Conservation (phyloP, 176 grass and related monocot genomes). For the Zea mays region Zm-B73-REFERENCE-NAM-5.0 NC_050096.1:195910501-195911000, state of each 20-base stretch:
- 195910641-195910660: not conserved
- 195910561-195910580: too few relatives aligned
- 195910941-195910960: too few relatives aligned
- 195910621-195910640: too few relatives aligned
- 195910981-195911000: not conserved
- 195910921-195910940: not conserved
- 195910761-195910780: not conserved
- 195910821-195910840: not conserved
- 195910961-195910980: too few relatives aligned
- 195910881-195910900: not conserved
- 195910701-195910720: not conserved
- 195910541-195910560: too few relatives aligned
- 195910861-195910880: not conserved
- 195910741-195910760: not conserved
- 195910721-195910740: not conserved
- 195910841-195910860: not conserved
- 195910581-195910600: too few relatives aligned
- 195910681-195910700: not conserved
- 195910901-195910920: not conserved
- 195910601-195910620: not conserved
- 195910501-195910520: too few relatives aligned
- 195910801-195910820: not conserved
- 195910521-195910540: too few relatives aligned
- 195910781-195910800: not conserved
- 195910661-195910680: not conserved